Conservation (phyloP, 495 filamentous ascomycete genomes). For the Penicillium longicatenatum region DNA sequence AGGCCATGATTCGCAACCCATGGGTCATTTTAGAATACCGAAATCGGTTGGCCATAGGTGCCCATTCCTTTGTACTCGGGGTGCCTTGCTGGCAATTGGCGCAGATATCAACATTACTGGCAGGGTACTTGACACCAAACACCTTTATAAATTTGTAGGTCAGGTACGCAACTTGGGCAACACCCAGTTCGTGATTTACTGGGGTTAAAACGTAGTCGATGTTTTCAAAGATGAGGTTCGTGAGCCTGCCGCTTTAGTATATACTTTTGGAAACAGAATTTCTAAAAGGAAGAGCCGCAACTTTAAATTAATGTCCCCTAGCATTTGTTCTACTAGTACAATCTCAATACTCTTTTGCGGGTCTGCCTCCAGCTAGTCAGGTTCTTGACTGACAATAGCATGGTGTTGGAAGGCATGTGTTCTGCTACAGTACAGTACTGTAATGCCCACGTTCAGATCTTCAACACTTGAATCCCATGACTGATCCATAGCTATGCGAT, state of each 20-base stretch:
- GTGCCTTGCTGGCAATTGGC: constrained; percentile 12
- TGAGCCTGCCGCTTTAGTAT: constrained; percentile 22
- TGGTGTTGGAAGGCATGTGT: too few relatives aligned
- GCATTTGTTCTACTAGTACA: too few relatives aligned
- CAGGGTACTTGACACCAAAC: constrained; percentile 43
- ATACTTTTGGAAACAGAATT: too few relatives aligned
- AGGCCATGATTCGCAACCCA: constrained; percentile 42
- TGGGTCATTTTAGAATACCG: constrained; percentile 39
- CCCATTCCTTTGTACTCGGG: constrained; percentile 27
- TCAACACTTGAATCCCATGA: too few relatives aligned
- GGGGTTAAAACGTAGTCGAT: constrained; percentile 46
- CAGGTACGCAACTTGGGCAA: constrained; percentile 33
- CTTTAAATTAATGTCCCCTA: too few relatives aligned
- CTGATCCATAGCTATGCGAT: too few relatives aligned
- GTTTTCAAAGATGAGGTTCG: constrained; percentile 43
- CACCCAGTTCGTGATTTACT: constrained; percentile 40
- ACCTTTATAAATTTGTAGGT: constrained; percentile 35
- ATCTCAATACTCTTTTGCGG: too few relatives aligned
- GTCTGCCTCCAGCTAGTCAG: too few relatives aligned
- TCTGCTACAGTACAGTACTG: too few relatives aligned
- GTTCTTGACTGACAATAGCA: too few relatives aligned
- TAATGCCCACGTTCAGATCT: too few relatives aligned
- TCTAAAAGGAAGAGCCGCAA: too few relatives aligned
- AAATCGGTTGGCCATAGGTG: constrained; percentile 36
- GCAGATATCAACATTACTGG: constrained; percentile 43